These are phyloP conservation scores for Garcia nutans DNA, from an alignment of 345 rosid genomes.

Conservation along the genomic window DNA sequence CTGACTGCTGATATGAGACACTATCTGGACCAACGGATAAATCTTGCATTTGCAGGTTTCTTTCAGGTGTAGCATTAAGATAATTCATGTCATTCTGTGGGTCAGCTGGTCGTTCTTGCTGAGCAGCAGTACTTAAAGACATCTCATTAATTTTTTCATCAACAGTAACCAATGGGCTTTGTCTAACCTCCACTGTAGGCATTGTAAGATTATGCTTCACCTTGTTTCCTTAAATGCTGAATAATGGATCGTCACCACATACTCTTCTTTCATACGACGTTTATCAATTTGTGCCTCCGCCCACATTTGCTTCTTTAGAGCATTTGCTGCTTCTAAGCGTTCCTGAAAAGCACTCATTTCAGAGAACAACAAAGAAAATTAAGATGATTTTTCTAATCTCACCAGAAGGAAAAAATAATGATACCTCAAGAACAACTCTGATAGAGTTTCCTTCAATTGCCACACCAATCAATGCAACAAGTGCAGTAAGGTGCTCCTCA, in stretches of 20 bases:
- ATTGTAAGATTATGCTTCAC: slow-evolving; percentile 39
- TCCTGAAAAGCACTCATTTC: slow-evolving; percentile 52
- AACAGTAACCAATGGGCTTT: slow-evolving; percentile 41
- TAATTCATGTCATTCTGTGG: slow-evolving; percentile 35
- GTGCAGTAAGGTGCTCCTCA: slow-evolving; percentile 79
- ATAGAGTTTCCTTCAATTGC: slow-evolving; percentile 81
- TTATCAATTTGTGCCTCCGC: slow-evolving; percentile 87
- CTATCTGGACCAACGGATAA: slow-evolving; percentile 47
- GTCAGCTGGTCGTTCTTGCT: slow-evolving; percentile 43
- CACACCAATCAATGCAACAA: slow-evolving; percentile 66
- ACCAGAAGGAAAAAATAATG: neutral
- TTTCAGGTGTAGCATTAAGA: slow-evolving; percentile 38
- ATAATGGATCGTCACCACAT: slow-evolving; percentile 42
- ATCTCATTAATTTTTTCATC: slow-evolving; percentile 33
- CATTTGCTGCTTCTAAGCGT: slow-evolving; percentile 85
- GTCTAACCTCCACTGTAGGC: slow-evolving; percentile 42
- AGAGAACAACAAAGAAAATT: slow-evolving; percentile 23
- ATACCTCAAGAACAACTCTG: slow-evolving; percentile 66
- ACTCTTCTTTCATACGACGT: slow-evolving; percentile 77
- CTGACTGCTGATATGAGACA: slow-evolving; percentile 54
- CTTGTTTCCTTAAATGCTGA: slow-evolving; percentile 45
- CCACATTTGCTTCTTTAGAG: slow-evolving; percentile 91
- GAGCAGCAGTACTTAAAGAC: slow-evolving; percentile 31
- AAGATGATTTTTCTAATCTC: neutral
- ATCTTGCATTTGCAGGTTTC: slow-evolving; percentile 59